Evolutionary conservation across 139 green algal species (phyloP).

Genomic region (Coccomyxa sp.): DNA sequence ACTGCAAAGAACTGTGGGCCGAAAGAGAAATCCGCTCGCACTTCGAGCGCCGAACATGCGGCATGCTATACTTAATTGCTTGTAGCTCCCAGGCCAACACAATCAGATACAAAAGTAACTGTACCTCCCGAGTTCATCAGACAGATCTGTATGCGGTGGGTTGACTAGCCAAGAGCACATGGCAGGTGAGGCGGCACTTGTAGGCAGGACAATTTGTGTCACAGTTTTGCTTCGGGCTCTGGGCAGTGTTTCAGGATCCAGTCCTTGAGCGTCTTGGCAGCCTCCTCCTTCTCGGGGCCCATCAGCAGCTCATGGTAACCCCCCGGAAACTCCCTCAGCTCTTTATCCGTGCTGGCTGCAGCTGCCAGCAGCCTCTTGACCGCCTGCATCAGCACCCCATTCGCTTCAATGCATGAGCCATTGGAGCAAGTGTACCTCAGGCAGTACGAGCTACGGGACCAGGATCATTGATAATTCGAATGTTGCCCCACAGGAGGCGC

Average conservation of each 20-base stretch:
- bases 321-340: constrained; percentile 15
- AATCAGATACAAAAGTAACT: too few relatives aligned
- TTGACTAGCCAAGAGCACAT: too few relatives aligned
- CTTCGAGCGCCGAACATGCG: too few relatives aligned
- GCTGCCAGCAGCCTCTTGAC: constrained; percentile 17
- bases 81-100: too few relatives aligned
- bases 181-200: too few relatives aligned
- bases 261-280: background rate
- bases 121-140: too few relatives aligned
- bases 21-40: too few relatives aligned
- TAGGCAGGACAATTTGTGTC: background rate
- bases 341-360: constrained; percentile 4
- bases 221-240: background rate
- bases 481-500: background rate
- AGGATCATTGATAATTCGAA: background rate
- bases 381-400: constrained; percentile 5
- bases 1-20: too few relatives aligned
- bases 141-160: too few relatives aligned
- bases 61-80: too few relatives aligned
- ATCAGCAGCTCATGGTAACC: constrained; percentile 49
- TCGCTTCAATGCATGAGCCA: background rate
- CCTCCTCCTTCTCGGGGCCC: constrained; percentile 16
- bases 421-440: background rate
- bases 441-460: background rate
- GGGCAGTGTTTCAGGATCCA: background rate